Conservation (phyloP, 1,284 basidiomycete genomes). For the Trichosporon sp. region DNA sequence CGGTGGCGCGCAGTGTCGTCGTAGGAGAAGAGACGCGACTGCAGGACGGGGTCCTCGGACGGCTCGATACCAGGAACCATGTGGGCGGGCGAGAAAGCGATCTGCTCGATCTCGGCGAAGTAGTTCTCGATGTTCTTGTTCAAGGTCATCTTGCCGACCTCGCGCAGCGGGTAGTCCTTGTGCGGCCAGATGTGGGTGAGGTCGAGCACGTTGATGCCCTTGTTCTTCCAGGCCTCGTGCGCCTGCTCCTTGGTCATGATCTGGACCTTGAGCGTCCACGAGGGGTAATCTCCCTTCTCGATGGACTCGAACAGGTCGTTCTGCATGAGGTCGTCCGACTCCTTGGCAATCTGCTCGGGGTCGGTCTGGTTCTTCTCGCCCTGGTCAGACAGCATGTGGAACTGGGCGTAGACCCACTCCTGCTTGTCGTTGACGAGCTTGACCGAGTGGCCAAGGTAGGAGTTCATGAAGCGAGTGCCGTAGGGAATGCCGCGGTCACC, state of each 20-base stretch:
- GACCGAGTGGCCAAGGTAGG: conserved; percentile 88
- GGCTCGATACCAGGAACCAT: conserved; percentile 80
- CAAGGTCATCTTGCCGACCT: conserved; percentile 76
- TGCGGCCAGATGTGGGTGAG: conserved; percentile 88
- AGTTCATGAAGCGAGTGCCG: conserved; percentile 69
- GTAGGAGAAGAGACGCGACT: conserved; percentile 90
- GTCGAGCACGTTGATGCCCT: conserved; percentile 57
- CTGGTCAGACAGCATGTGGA: conserved; percentile 68
- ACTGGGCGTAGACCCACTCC: conserved; percentile 73
- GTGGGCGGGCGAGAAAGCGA: conserved; percentile 62
- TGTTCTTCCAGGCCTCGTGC: conserved; percentile 63
- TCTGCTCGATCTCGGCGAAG: conserved; percentile 71
- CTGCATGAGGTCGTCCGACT: conserved; percentile 73
- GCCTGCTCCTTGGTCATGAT: conserved; percentile 85
- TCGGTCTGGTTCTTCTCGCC: conserved; percentile 61
- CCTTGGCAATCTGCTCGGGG: conserved; percentile 39
- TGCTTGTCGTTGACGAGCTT: conserved; percentile 80
- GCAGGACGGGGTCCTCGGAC: conserved; percentile 81
- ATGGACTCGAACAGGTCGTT: conserved; percentile 70
- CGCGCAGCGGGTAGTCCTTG: conserved; percentile 74
- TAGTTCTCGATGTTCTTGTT: conserved; percentile 61
- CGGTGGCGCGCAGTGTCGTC: conserved; percentile 86
- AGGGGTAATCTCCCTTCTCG: conserved; percentile 59
- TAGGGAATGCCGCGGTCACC: conserved; percentile 78
- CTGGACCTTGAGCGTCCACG: conserved; percentile 53